These are phyloP conservation scores for Hysterium pulicare DNA, from an alignment of 2,329 filamentous ascomycete species.

Conservation along the genomic window DNA sequence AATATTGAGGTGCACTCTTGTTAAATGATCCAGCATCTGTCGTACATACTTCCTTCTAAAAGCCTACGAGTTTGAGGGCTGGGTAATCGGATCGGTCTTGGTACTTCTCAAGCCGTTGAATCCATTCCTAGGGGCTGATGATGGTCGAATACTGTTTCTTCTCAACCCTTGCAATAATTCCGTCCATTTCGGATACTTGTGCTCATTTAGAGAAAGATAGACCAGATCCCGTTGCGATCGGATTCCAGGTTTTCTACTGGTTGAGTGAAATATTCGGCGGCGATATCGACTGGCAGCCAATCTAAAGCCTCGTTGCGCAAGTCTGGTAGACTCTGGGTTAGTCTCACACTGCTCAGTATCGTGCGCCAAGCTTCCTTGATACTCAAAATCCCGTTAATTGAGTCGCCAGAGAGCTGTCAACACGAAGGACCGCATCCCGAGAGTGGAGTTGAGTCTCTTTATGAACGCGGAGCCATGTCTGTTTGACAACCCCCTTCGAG, in stretches of 20 bases:
- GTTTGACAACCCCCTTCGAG: slow-evolving; percentile 56
- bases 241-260: slow-evolving; percentile 10
- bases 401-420: slow-evolving; percentile 42
- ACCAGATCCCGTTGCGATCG: slow-evolving; percentile 26
- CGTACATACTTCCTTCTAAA: slow-evolving; percentile 49
- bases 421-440: slow-evolving; percentile 34
- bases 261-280: slow-evolving; percentile 43
- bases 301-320: slow-evolving; percentile 24
- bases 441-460: slow-evolving; percentile 18
- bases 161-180: slow-evolving; percentile 45
- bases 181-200: slow-evolving; percentile 43
- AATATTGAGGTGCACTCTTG: slow-evolving; percentile 25
- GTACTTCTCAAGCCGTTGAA: slow-evolving; percentile 37
- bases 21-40: slow-evolving; percentile 6
- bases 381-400: slow-evolving; percentile 25
- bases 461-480: slow-evolving; percentile 46
- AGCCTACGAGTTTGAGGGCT: slow-evolving; percentile 46
- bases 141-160: slow-evolving; percentile 38
- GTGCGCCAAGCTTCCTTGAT: slow-evolving; percentile 35
- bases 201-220: slow-evolving; percentile 51
- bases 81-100: slow-evolving; percentile 37
- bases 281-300: slow-evolving; percentile 36
- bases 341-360: slow-evolving; percentile 29
- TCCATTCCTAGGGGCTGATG: slow-evolving; percentile 42
- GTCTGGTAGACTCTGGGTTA: slow-evolving; percentile 29